Evolutionary conservation across 257 asterid genomes (phyloP).

Genomic region (Orobanche coerulescens): DNA sequence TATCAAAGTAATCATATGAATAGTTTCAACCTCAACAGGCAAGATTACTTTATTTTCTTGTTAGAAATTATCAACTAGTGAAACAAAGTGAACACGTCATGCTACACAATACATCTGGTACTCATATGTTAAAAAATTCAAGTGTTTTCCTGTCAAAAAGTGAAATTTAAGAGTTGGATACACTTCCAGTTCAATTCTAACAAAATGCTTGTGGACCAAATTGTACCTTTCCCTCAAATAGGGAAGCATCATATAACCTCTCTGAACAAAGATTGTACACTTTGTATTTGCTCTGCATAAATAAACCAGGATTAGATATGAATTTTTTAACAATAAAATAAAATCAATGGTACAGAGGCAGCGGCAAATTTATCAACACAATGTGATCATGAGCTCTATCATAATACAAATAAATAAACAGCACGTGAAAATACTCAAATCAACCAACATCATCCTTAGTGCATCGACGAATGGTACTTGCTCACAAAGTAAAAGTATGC

Average conservation of each 20-base stretch:
- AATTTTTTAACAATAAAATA: neutral
- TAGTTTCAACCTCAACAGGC: constrained; percentile 14
- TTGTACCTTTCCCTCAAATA: constrained; percentile 90
- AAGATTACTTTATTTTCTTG: constrained; percentile 6
- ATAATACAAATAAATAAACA: neutral
- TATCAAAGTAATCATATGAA: constrained; percentile 3
- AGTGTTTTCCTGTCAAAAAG: neutral
- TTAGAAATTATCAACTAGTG: constrained; percentile 1
- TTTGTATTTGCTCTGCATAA: constrained; percentile 81
- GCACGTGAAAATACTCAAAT: constrained; percentile 1
- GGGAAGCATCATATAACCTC: constrained; percentile 88
- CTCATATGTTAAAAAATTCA: neutral
- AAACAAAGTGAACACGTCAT: neutral
- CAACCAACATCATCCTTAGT: constrained; percentile 11
- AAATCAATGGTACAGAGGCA: constrained; percentile 5
- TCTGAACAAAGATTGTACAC: constrained; percentile 98
- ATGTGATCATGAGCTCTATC: constrained; percentile 3
- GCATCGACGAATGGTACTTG: neutral
- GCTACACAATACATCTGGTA: constrained; percentile 3
- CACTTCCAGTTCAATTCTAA: constrained; percentile 6
- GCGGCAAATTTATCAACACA: neutral
- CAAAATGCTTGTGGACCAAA: constrained; percentile 5
- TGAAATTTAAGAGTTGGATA: constrained; percentile 12
- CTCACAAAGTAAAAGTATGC: constrained; percentile 3
- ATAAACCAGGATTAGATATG: constrained; percentile 3